These are phyloP conservation scores for Pythium myriotylum DNA, from an alignment of 352 stramenopile genomes.

Conservation along the genomic window DNA sequence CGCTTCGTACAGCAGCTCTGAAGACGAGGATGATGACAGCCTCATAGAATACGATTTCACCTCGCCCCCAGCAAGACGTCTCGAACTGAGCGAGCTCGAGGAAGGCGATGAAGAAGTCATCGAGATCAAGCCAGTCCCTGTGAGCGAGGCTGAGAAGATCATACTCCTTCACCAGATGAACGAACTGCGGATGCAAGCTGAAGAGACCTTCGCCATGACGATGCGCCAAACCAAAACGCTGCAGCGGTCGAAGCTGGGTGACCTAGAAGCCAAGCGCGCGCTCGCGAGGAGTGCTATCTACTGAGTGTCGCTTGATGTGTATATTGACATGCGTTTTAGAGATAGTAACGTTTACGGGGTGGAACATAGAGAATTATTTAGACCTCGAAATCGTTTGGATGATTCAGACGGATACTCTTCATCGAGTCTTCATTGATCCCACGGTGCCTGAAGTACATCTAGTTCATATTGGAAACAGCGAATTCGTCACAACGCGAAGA, in stretches of 20 bases:
- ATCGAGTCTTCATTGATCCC: too few relatives aligned
- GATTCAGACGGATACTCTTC: too few relatives aligned
- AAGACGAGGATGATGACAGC: background rate
- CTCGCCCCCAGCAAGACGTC: background rate
- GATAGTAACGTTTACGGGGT: too few relatives aligned
- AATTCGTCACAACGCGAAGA: too few relatives aligned
- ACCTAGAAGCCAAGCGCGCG: background rate
- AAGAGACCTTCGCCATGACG: constrained; percentile 13
- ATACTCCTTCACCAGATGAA: constrained; percentile 14
- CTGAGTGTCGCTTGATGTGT: too few relatives aligned
- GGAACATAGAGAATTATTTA: too few relatives aligned
- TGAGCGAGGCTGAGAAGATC: background rate
- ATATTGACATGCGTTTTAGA: too few relatives aligned
- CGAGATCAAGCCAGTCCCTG: background rate
- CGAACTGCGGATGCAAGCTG: constrained; percentile 5
- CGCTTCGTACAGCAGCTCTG: background rate
- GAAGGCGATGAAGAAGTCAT: background rate
- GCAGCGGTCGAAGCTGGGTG: background rate
- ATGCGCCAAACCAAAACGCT: constrained; percentile 4
- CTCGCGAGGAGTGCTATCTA: constrained; percentile 8
- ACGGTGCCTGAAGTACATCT: too few relatives aligned
- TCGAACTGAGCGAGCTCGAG: constrained; percentile 1
- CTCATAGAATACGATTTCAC: background rate
- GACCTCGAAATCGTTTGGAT: too few relatives aligned
- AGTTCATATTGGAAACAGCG: too few relatives aligned